A percentile compares a stretch with the other conserved stretches of the same genome.
Evolutionary conservation across 768 basidiomycete species (phyloP).

Genomic region (Omphalotus guepiniiformis): DNA sequence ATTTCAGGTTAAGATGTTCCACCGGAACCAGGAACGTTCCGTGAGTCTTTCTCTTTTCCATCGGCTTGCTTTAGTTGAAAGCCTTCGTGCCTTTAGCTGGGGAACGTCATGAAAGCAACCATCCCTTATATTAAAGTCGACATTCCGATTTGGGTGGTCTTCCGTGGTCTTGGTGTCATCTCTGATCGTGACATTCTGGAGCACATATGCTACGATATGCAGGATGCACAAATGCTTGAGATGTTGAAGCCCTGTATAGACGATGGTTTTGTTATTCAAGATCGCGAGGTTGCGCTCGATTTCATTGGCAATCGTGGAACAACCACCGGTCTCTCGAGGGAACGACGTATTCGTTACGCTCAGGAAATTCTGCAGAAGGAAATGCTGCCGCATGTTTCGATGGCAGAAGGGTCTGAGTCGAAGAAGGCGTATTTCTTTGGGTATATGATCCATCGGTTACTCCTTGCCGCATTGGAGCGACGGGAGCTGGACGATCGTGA

Average conservation of each 20-base stretch:
- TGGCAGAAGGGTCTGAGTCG: conserved; percentile 92
- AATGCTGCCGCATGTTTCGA: conserved; percentile 96
- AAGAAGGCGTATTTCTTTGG: conserved; percentile 99
- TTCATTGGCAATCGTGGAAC: conserved; percentile 99
- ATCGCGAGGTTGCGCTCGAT: conserved; percentile 94
- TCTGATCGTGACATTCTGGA: conserved; percentile 97
- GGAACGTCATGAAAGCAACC: conserved; percentile 94
- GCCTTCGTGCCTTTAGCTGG: conserved; percentile 44
- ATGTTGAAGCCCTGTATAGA: conserved; percentile 99
- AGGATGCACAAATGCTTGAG: conserved; percentile 94
- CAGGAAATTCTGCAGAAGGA: conserved; percentile 98
- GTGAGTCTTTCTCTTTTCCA: conserved; percentile 40
- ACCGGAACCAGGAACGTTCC: conserved; percentile 82
- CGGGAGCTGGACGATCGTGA: conserved; percentile 98
- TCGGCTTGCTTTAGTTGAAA: conserved; percentile 8
- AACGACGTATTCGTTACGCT: conserved; percentile 92
- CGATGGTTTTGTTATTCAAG: conserved; percentile 97
- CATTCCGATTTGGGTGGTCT: conserved; percentile 98
- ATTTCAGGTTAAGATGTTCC: conserved; percentile 97
- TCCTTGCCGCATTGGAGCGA: conserved; percentile 90
- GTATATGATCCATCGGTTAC: conserved; percentile 96
- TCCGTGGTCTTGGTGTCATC: conserved; percentile 95
- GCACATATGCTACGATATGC: conserved; percentile 97
- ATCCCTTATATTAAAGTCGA: conserved; percentile 98
- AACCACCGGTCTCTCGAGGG: conserved; percentile 85